Evolutionary conservation across 768 basidiomycete genomes (phyloP).

Genomic region (Wakefieldia striispora): DNA sequence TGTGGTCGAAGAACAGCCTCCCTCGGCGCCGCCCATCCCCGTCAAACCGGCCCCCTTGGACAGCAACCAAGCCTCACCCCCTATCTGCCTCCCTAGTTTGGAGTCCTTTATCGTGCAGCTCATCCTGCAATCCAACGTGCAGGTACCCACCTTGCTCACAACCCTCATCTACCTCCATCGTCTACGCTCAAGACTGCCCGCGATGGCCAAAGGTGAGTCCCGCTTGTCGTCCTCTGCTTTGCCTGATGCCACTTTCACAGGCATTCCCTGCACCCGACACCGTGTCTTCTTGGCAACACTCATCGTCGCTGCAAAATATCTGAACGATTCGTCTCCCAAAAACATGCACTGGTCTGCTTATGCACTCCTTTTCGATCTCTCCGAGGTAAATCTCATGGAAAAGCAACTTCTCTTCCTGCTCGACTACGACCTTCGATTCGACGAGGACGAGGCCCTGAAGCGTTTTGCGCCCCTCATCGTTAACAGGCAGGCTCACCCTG

Average conservation of each 20-base stretch:
- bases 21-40: constrained; percentile 60
- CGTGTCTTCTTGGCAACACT: constrained; percentile 94
- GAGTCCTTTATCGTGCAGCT: constrained; percentile 83
- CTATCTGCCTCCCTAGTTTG: constrained; percentile 56
- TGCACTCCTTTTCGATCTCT: constrained; percentile 68
- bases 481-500: constrained; percentile 9
- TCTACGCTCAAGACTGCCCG: constrained; percentile 74
- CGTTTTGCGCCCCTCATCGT: constrained; percentile 71
- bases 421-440: constrained; percentile 89
- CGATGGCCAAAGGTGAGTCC: constrained; percentile 76
- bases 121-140: constrained; percentile 80
- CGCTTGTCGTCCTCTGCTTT: not conserved
- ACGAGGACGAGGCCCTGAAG: constrained; percentile 73
- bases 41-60: constrained; percentile 41
- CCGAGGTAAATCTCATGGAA: constrained; percentile 95
- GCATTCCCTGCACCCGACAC: constrained; percentile 90
- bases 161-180: constrained; percentile 92
- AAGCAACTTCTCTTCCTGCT: constrained; percentile 90
- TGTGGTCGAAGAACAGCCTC: constrained; percentile 52
- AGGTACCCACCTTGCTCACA: constrained; percentile 85
- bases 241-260: constrained; percentile 26
- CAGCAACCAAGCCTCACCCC: constrained; percentile 26
- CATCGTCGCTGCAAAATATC: constrained; percentile 94
- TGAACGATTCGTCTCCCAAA: constrained; percentile 95
- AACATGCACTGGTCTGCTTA: constrained; percentile 91